Evolutionary conservation across 2,329 filamentous ascomycete genomes (phyloP).

Genomic region (Colletotrichum sublineola): DNA sequence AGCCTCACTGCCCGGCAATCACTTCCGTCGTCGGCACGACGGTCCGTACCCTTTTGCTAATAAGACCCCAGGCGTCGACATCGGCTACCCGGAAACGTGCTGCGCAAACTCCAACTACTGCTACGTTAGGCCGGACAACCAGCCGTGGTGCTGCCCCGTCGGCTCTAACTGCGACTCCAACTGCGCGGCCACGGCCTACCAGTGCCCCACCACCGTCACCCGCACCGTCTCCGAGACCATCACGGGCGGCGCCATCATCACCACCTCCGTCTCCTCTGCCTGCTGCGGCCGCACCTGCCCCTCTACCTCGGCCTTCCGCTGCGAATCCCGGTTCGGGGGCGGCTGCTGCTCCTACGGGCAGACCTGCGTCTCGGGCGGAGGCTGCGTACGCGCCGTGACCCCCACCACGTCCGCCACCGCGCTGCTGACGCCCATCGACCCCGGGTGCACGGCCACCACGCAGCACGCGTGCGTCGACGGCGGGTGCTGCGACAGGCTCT

Average conservation of each 20-base stretch:
- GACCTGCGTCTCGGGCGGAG: conserved; percentile 54
- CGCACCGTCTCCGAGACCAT: conserved; percentile 43
- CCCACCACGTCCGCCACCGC: conserved; percentile 45
- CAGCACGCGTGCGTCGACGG: conserved; percentile 61
- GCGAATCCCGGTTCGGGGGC: conserved; percentile 58
- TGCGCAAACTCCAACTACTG: conserved; percentile 62
- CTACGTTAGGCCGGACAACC: conserved; percentile 54
- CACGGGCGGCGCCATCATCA: conserved; percentile 43
- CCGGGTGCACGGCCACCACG: conserved; percentile 58
- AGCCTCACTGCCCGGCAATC: neutral
- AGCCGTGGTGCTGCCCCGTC: conserved; percentile 58
- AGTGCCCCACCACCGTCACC: conserved; percentile 50
- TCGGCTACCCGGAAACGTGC: conserved; percentile 55
- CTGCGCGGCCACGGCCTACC: conserved; percentile 52
- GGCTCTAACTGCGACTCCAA: conserved; percentile 58
- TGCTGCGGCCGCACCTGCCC: conserved; percentile 59
- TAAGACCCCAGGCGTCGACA: conserved; percentile 56
- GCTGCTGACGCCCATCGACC: conserved; percentile 52
- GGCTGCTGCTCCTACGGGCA: conserved; percentile 64
- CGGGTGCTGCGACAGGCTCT: conserved; percentile 62
- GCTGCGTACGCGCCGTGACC: conserved; percentile 52
- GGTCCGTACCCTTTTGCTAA: neutral
- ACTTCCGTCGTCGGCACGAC: neutral
- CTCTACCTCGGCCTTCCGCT: conserved; percentile 58
- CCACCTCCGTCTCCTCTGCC: conserved; percentile 46